These are phyloP conservation scores for Fusarium decemcellulare DNA, from an alignment of 2,329 filamentous ascomycete species.

Conservation along the genomic window DNA sequence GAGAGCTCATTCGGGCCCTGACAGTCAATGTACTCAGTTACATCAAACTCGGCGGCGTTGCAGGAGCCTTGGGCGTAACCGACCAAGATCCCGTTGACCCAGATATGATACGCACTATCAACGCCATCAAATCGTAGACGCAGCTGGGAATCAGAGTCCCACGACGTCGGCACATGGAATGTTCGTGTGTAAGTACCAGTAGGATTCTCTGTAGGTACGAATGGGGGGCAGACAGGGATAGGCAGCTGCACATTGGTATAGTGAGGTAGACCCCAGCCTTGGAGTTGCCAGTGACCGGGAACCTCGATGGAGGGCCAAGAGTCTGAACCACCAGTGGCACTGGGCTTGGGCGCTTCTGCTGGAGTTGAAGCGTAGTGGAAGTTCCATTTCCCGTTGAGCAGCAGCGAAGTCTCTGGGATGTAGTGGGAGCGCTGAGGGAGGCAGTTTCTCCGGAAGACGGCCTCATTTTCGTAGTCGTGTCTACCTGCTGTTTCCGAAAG, in stretches of 20 bases:
- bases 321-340: too few species aligned
- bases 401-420: background rate
- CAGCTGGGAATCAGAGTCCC: background rate
- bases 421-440: background rate
- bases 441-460: background rate
- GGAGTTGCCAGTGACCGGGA: background rate
- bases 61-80: conserved; percentile 1
- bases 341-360: background rate
- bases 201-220: background rate
- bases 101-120: background rate
- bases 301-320: conserved; percentile 1
- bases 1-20: background rate
- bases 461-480: background rate
- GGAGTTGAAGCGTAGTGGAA: conserved; percentile 2
- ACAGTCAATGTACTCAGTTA: background rate
- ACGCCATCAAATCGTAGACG: background rate
- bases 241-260: background rate
- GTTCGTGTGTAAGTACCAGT: background rate
- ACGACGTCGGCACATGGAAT: background rate
- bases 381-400: conserved; percentile 1
- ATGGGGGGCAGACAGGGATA: background rate
- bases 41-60: background rate
- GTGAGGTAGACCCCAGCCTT: background rate
- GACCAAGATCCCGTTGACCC: background rate
- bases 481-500: background rate